phyloP scores from a whole-genome alignment of 768 basidiomycete genomes.

The Dacryopinax spathularia region DNA sequence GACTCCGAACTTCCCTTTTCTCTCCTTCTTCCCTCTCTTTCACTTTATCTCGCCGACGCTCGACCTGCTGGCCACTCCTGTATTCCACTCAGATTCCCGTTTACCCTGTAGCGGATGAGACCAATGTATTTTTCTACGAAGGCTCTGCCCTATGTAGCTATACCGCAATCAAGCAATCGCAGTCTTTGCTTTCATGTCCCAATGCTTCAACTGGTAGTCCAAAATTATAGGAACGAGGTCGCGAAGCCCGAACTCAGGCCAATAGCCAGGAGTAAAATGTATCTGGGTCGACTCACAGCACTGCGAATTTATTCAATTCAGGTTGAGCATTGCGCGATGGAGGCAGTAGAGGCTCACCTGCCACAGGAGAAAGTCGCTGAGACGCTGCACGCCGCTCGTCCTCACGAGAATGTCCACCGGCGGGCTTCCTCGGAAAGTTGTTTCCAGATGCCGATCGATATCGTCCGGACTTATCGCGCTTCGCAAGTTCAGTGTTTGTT shows the following conservation, averaged over 20 bases:
- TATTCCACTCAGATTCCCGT: not conserved
- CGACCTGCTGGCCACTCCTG: not conserved
- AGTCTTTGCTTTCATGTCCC: conserved; percentile 21
- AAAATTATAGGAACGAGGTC: conserved; percentile 81
- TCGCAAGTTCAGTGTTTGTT: conserved; percentile 12
- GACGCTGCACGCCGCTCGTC: conserved; percentile 76
- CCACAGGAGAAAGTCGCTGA: conserved; percentile 90
- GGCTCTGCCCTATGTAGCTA: not conserved
- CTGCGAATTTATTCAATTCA: conserved; percentile 29
- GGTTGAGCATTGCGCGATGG: not conserved
- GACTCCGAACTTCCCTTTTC: not conserved
- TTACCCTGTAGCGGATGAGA: conserved; percentile 4
- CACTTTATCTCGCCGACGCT: not conserved
- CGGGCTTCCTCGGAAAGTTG: conserved; percentile 47
- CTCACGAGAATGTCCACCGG: conserved; percentile 82
- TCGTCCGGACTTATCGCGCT: conserved; percentile 51
- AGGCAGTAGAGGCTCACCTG: conserved; percentile 45
- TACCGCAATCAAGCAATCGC: not conserved
- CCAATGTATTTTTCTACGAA: not conserved
- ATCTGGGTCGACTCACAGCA: conserved; percentile 71
- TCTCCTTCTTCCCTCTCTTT: not conserved
- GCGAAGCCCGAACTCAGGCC: conserved; percentile 83
- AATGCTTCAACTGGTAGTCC: conserved; percentile 69
- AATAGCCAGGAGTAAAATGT: conserved; percentile 70
- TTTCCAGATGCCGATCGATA: conserved; percentile 54